Percentiles rank a stretch among this genome's conserved stretches.
Conservation (phyloP, 2,329 filamentous ascomycete species). For the Penicillium sp. region DNA sequence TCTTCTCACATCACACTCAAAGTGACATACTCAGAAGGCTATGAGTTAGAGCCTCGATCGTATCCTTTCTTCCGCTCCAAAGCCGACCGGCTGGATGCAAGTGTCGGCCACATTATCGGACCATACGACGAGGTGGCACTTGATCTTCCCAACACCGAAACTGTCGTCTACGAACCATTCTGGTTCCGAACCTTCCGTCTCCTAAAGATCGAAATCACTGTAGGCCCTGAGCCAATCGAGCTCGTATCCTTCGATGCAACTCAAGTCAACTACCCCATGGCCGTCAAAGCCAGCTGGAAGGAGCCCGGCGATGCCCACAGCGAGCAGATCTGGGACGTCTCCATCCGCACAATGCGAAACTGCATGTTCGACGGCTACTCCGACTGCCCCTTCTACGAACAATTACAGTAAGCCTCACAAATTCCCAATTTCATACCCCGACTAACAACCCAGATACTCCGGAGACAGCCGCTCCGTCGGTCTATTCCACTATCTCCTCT, state of each 20-base stretch:
- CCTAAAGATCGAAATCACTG: constrained; percentile 29
- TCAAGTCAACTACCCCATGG: constrained; percentile 40
- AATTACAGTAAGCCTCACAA: constrained; percentile 28
- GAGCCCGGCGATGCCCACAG: constrained; percentile 13
- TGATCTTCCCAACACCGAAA: constrained; percentile 14
- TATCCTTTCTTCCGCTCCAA: constrained; percentile 44
- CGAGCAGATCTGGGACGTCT: constrained; percentile 31
- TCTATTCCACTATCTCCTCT: constrained; percentile 35
- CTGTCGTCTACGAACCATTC: constrained; percentile 36
- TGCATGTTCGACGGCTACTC: constrained; percentile 39
- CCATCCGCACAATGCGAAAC: constrained; percentile 33
- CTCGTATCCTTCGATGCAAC: constrained; percentile 27
- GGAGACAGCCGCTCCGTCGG: constrained; percentile 25
- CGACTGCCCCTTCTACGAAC: constrained; percentile 39
- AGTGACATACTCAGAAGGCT: constrained; percentile 34
- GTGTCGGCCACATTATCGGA: constrained; percentile 34
- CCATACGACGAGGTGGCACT: constrained; percentile 37
- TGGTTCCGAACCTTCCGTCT: constrained; percentile 44
- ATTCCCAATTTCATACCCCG: neutral
- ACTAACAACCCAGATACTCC: constrained; percentile 18
- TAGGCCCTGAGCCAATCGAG: constrained; percentile 23
- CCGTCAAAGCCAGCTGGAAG: constrained; percentile 27
- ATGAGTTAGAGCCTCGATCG: constrained; percentile 31
- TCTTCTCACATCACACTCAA: constrained; percentile 21
- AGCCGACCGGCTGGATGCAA: constrained; percentile 35